These are phyloP conservation scores for Celoporthe dispersa DNA, from an alignment of 2,329 filamentous ascomycete species.

Conservation along the genomic window DNA sequence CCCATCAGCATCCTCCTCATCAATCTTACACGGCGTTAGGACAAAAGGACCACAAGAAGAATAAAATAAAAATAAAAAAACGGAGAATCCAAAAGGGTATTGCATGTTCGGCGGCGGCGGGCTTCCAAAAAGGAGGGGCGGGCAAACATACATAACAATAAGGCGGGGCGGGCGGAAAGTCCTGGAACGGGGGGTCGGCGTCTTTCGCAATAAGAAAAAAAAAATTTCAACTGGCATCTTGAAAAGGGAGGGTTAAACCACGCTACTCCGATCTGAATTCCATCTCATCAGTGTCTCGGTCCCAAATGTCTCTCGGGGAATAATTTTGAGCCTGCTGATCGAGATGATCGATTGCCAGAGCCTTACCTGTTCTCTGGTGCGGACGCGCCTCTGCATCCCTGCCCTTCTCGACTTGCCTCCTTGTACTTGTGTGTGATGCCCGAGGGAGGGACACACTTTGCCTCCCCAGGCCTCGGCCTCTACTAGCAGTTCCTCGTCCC, in stretches of 20 bases:
- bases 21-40: conserved; percentile 13
- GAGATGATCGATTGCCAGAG: neutral
- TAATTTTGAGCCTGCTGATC: neutral
- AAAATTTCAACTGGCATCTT: neutral
- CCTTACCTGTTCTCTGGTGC: neutral
- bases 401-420: neutral
- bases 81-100: neutral
- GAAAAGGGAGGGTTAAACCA: conserved; percentile 2
- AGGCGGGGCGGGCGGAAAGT: neutral
- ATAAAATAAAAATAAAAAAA: neutral
- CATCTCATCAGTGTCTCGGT: neutral
- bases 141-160: neutral
- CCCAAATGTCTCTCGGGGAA: conserved; percentile 1
- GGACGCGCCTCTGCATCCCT: neutral
- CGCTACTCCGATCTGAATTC: conserved; percentile 1
- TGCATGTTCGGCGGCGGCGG: conserved; percentile 1
- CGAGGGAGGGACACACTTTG: neutral
- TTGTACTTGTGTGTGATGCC: neutral
- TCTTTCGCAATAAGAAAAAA: neutral
- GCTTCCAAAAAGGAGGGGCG: conserved; percentile 1
- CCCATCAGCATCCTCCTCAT: neutral
- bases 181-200: conserved; percentile 1
- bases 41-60: neutral
- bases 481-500: neutral
- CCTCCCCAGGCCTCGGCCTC: neutral